Conservation (phyloP, 83 land plant species). For the Diphasiastrum complanatum region DNA sequence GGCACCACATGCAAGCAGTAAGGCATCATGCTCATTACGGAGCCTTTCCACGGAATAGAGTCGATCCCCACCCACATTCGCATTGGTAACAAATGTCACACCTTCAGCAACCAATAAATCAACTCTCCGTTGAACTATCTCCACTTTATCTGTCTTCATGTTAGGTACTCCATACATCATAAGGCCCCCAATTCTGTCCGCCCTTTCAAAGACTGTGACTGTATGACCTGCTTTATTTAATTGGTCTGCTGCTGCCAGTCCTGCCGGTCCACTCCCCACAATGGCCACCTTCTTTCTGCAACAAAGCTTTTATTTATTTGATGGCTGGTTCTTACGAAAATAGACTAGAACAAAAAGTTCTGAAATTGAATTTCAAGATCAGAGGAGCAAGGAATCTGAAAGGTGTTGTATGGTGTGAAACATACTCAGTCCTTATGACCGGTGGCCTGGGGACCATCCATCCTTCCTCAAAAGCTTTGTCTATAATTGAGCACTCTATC, state of each 20-base stretch:
- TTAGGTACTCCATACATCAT: conserved; percentile 99
- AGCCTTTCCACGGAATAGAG: conserved; percentile 61
- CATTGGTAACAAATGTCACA: conserved; percentile 79
- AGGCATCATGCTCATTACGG: conserved; percentile 65
- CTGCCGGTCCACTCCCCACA: conserved; percentile 98
- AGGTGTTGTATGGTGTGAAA: neutral
- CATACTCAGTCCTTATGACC: conserved; percentile 74
- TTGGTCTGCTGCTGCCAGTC: conserved; percentile 98
- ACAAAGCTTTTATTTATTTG: neutral
- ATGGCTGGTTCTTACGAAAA: too few relatives aligned
- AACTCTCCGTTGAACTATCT: conserved; percentile 86
- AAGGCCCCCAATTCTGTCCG: conserved; percentile 92
- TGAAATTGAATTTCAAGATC: neutral
- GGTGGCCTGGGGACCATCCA: conserved; percentile 99
- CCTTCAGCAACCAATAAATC: conserved; percentile 90
- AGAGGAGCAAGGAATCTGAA: neutral
- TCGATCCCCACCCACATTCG: conserved; percentile 83
- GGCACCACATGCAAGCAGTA: conserved; percentile 91
- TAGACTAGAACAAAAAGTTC: too few relatives aligned
- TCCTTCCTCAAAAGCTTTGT: conserved; percentile 92
- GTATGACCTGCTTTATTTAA: conserved; percentile 82
- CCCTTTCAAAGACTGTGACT: conserved; percentile 92
- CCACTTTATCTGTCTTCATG: conserved; percentile 92
- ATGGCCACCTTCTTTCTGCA: conserved; percentile 86
- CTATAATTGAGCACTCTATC: conserved; percentile 92